phyloP scores from a whole-genome alignment of 2,329 filamentous ascomycete species.

The Volutella citrinella region DNA sequence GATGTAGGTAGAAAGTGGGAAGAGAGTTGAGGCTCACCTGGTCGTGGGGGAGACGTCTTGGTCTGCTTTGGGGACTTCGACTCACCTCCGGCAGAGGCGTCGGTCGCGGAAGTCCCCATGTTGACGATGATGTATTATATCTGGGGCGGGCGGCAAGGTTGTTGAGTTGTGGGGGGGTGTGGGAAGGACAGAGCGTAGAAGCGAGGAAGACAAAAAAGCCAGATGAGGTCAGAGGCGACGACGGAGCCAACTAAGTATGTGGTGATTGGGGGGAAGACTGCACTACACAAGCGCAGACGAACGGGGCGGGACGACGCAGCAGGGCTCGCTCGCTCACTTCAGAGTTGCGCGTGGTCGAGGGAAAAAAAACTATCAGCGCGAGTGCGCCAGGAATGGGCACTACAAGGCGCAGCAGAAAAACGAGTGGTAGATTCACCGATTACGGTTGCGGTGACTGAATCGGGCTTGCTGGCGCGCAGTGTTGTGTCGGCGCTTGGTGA shows the following conservation, averaged over 20 bases:
- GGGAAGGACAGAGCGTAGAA: too few species aligned
- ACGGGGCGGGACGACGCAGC: conserved; percentile 16
- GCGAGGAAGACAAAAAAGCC: conserved; percentile 28
- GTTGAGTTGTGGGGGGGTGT: conserved; percentile 19
- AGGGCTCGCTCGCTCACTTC: too few species aligned
- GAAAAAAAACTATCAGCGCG: too few species aligned
- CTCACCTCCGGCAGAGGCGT: conserved; percentile 38
- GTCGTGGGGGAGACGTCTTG: conserved; percentile 39
- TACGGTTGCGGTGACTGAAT: too few species aligned
- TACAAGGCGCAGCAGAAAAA: too few species aligned
- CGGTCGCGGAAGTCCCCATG: conserved; percentile 45
- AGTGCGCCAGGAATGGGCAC: too few species aligned
- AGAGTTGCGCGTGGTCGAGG: neutral
- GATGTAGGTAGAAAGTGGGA: conserved; percentile 9
- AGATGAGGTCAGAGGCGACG: conserved; percentile 41
- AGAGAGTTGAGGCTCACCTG: conserved; percentile 36
- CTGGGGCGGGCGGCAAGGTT: conserved; percentile 27
- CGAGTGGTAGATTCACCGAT: too few species aligned
- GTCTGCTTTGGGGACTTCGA: conserved; percentile 48
- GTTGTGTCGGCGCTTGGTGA: too few species aligned
- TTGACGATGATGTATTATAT: conserved; percentile 47
- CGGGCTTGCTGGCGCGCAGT: too few species aligned
- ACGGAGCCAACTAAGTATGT: conserved; percentile 18
- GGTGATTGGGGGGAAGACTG: conserved; percentile 18
- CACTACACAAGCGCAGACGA: conserved; percentile 14